phyloP scores from a whole-genome alignment of 1,284 basidiomycete genomes.

The Singerocomus rubriflavus region DNA sequence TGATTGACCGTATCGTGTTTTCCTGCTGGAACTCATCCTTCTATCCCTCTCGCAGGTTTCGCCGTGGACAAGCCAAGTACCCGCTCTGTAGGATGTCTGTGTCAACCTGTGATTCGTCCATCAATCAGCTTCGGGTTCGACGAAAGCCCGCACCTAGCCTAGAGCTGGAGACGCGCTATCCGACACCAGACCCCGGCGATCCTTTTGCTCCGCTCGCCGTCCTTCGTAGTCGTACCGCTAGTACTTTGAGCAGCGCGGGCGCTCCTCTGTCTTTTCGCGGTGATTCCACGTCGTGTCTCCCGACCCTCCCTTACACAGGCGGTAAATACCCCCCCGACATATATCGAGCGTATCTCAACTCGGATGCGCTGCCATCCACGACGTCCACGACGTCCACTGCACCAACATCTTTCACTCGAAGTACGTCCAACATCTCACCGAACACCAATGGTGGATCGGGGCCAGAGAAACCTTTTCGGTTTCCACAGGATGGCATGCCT shows the following conservation, averaged over 20 bases:
- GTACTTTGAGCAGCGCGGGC: constrained; percentile 28
- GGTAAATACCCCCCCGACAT: constrained; percentile 33
- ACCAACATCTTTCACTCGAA: constrained; percentile 25
- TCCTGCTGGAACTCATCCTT: constrained; percentile 14
- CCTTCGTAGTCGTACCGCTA: constrained; percentile 34
- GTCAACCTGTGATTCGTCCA: constrained; percentile 22
- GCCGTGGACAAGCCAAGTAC: constrained; percentile 10
- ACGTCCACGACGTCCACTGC: constrained; percentile 8
- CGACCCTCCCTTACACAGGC: constrained; percentile 30
- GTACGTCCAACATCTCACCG: constrained; percentile 21
- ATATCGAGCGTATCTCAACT: constrained; percentile 26
- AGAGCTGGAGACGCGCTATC: constrained; percentile 32
- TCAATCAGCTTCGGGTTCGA: constrained; percentile 28
- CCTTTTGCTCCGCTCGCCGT: constrained; percentile 34
- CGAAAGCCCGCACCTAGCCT: constrained; percentile 34
- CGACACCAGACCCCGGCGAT: constrained; percentile 32
- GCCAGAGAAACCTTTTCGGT: constrained; percentile 13
- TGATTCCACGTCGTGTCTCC: constrained; percentile 33
- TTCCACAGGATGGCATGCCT: constrained; percentile 5
- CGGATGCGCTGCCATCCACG: constrained; percentile 17
- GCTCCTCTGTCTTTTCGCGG: constrained; percentile 33
- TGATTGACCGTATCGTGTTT: constrained; percentile 13
- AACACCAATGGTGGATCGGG: constrained; percentile 2
- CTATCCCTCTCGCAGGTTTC: constrained; percentile 14
- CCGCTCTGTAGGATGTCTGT: constrained; percentile 32